phyloP scores from a whole-genome alignment of 2,329 filamentous ascomycete species.

The Neopestalotiopsis sp. region DNA sequence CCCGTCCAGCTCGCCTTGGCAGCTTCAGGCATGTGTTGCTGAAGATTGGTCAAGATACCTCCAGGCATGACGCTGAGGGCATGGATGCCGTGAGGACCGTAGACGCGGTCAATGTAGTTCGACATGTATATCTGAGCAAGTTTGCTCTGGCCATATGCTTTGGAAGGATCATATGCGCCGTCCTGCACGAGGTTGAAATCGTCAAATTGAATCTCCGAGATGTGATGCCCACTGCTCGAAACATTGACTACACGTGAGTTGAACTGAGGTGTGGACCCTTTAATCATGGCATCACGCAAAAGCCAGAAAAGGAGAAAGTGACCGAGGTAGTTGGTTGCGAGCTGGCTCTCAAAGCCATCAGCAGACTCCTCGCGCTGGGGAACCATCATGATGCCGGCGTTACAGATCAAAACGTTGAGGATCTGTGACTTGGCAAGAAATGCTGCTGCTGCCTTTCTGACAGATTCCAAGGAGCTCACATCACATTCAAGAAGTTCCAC shows the following conservation, averaged over 20 bases:
- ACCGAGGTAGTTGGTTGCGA: slow-evolving; percentile 26
- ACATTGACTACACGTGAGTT: slow-evolving; percentile 48
- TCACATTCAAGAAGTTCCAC: slow-evolving; percentile 25
- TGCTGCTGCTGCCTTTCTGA: slow-evolving; percentile 20
- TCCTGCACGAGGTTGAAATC: slow-evolving; percentile 42
- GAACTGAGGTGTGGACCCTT: slow-evolving; percentile 15
- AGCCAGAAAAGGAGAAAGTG: slow-evolving; percentile 27
- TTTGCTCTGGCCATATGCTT: slow-evolving; percentile 54
- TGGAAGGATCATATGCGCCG: slow-evolving; percentile 39
- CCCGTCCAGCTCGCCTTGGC: slow-evolving; percentile 8
- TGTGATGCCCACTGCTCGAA: slow-evolving; percentile 45
- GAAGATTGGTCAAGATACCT: slow-evolving; percentile 39
- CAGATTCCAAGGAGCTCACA: slow-evolving; percentile 20
- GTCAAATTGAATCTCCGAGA: slow-evolving; percentile 37
- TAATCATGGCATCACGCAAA: slow-evolving; percentile 19
- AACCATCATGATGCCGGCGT: slow-evolving; percentile 33
- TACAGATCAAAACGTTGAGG: slow-evolving; percentile 26
- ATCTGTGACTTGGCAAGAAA: slow-evolving; percentile 21
- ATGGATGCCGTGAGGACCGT: background rate
- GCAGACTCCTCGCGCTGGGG: slow-evolving; percentile 33
- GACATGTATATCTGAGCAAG: slow-evolving; percentile 47
- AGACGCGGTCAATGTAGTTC: background rate
- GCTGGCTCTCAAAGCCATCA: slow-evolving; percentile 26
- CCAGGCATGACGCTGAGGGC: slow-evolving; percentile 48
- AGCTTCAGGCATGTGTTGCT: slow-evolving; percentile 22